These are phyloP conservation scores for Eutrema yunnanense DNA, from an alignment of 345 rosid species.

Conservation along the genomic window DNA sequence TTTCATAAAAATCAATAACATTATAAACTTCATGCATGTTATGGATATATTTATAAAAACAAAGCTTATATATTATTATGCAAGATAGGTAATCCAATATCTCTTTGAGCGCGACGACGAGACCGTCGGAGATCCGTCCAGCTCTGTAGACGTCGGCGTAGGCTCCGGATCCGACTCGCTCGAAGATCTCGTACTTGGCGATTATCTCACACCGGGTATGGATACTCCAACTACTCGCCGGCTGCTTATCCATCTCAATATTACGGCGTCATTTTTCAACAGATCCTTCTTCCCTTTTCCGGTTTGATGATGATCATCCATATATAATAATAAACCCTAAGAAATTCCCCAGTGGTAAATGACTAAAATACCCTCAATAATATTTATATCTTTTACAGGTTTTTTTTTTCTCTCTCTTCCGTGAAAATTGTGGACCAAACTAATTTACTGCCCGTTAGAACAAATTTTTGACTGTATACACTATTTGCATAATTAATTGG, in stretches of 20 bases:
- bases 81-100: slow-evolving; percentile 95
- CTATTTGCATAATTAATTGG: neutral
- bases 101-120: slow-evolving; percentile 83
- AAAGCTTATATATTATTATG: too few relatives aligned
- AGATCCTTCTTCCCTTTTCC: neutral
- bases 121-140: slow-evolving; percentile 67
- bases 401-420: neutral
- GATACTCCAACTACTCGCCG: slow-evolving; percentile 96
- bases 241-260: slow-evolving; percentile 34
- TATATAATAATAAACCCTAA: neutral
- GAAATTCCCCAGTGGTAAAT: neutral
- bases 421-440: neutral
- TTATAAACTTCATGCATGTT: too few relatives aligned
- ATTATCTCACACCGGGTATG: slow-evolving; percentile 77
- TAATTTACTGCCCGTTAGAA: neutral
- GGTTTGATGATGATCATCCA: neutral
- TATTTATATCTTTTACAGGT: neutral
- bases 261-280: slow-evolving; percentile 3
- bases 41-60: too few relatives aligned
- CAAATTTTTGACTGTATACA: neutral
- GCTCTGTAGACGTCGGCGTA: slow-evolving; percentile 90
- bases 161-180: slow-evolving; percentile 83
- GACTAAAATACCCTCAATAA: neutral
- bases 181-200: slow-evolving; percentile 80
- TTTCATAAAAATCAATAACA: too few relatives aligned